These are phyloP conservation scores for Clitopilus passeckerianus DNA, from an alignment of 768 basidiomycete species.

Conservation along the genomic window DNA sequence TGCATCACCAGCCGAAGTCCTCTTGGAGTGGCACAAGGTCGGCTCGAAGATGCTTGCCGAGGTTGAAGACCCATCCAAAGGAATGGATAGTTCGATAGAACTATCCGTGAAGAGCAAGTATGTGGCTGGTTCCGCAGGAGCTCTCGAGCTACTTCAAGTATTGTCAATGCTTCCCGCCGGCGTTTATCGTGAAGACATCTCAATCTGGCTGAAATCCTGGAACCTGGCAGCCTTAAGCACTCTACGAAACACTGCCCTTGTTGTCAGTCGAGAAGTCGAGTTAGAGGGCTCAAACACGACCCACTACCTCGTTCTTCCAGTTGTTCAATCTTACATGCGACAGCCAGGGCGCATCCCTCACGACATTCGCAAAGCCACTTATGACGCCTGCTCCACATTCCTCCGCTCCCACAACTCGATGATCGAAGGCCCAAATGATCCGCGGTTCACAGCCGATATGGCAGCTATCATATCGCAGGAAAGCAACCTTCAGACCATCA, in stretches of 20 bases:
- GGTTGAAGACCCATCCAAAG: neutral
- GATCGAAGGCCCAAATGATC: slow-evolving; percentile 1
- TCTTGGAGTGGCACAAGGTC: neutral
- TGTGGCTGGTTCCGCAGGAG: neutral
- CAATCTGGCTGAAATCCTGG: neutral
- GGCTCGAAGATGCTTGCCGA: neutral
- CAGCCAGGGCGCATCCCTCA: slow-evolving; percentile 5
- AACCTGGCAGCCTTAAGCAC: neutral
- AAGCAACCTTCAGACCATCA: neutral
- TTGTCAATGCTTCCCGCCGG: neutral
- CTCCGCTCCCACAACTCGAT: slow-evolving; percentile 7
- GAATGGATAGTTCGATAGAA: neutral
- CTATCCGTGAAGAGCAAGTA: neutral
- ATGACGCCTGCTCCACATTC: slow-evolving; percentile 9
- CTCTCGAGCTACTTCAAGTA: neutral
- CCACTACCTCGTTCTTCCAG: slow-evolving; percentile 9
- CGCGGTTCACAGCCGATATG: slow-evolving; percentile 1
- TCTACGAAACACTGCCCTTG: neutral
- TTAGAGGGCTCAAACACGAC: neutral
- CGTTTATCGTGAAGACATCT: neutral
- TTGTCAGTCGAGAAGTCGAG: neutral
- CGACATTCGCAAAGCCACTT: slow-evolving; percentile 3
- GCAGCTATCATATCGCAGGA: neutral
- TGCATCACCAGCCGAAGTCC: neutral
- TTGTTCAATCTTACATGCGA: slow-evolving; percentile 14